Evolutionary conservation across 345 rosid genomes (phyloP).

Genomic region (Salix purpurea): DNA sequence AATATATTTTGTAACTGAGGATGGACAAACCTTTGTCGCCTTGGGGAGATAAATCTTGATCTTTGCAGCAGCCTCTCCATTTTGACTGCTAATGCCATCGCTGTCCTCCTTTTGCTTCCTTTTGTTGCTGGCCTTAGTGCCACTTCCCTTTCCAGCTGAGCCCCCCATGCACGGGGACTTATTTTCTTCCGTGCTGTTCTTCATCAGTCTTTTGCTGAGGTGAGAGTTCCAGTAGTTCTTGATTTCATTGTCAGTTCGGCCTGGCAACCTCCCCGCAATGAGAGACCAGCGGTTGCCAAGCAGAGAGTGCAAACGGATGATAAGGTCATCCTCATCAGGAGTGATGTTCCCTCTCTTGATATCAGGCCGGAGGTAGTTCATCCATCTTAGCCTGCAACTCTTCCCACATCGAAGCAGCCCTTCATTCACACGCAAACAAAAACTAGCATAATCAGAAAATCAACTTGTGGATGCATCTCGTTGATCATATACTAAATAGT

Average conservation of each 20-base stretch:
- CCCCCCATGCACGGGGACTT: background rate
- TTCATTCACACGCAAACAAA: background rate
- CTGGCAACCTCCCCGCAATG: slow-evolving; percentile 39
- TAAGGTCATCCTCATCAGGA: slow-evolving; percentile 47
- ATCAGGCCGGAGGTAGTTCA: slow-evolving; percentile 48
- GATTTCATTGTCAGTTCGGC: slow-evolving; percentile 53
- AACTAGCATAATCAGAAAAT: background rate
- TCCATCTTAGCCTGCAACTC: slow-evolving; percentile 51
- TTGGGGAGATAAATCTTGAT: slow-evolving; percentile 33
- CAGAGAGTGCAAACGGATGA: slow-evolving; percentile 40
- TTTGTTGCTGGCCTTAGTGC: background rate
- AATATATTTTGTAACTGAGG: slow-evolving; percentile 12
- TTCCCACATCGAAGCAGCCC: slow-evolving; percentile 48
- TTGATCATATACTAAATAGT: too few relatives aligned
- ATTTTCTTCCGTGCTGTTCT: background rate
- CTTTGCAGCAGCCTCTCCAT: background rate
- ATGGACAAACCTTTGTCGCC: slow-evolving; percentile 22
- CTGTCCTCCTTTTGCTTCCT: background rate
- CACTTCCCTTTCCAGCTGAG: background rate
- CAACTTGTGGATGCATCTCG: background rate
- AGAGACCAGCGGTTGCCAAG: slow-evolving; percentile 50
- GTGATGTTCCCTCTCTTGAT: slow-evolving; percentile 47
- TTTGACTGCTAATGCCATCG: background rate
- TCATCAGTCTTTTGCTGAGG: slow-evolving; percentile 26
- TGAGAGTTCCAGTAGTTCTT: slow-evolving; percentile 49